Conservation (phyloP, 108 stramenopile genomes). For the Pseudonitzschia multiseries region DNA sequence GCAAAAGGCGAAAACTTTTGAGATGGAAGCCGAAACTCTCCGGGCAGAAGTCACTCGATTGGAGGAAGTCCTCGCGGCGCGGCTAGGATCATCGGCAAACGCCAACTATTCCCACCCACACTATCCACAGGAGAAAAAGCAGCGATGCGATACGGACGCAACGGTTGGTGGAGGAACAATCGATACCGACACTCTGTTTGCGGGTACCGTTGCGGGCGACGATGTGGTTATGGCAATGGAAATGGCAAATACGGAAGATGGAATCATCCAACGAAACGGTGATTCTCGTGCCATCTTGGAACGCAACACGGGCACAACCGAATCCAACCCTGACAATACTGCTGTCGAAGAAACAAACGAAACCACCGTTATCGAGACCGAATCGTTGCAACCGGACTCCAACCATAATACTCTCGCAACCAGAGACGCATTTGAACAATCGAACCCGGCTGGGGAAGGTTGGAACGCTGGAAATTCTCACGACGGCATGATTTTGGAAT, state of each 20-base stretch:
- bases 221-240: no score
- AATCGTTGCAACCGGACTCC: background rate
- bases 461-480: background rate
- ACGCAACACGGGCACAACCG: background rate
- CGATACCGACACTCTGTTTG: background rate
- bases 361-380: background rate
- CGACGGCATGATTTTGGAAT: background rate
- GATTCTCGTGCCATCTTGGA: background rate
- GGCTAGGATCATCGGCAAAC: background rate
- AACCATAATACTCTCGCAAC: background rate
- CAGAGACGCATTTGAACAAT: background rate
- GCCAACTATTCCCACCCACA: background rate
- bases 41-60: background rate
- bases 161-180: background rate
- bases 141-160: background rate
- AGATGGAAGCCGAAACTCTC: slow-evolving; percentile 3
- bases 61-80: background rate
- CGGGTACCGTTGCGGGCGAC: background rate
- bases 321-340: background rate
- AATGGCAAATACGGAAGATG: background rate
- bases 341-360: background rate
- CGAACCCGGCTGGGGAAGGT: background rate
- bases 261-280: background rate
- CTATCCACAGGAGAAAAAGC: background rate
- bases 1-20: background rate